phyloP scores from a whole-genome alignment of 2,329 filamentous ascomycete genomes.

The Shiraia sp. region DNA sequence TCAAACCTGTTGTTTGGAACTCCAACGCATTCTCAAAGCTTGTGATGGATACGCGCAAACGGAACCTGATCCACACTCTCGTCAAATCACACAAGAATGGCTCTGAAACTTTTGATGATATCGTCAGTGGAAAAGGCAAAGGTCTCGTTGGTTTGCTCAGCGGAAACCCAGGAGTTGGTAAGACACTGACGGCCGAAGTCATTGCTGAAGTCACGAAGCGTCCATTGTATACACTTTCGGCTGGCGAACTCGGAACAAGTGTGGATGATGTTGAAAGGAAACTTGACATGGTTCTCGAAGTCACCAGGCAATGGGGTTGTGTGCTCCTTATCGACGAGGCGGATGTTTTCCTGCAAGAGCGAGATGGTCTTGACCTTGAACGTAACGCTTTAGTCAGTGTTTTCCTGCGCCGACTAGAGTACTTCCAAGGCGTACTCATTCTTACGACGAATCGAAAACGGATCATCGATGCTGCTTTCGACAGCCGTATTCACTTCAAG shows the following conservation, averaged over 20 bases:
- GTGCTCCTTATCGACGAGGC: conserved; percentile 74
- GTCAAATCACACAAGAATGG: conserved; percentile 68
- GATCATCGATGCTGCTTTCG: conserved; percentile 51
- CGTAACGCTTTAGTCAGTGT: conserved; percentile 84
- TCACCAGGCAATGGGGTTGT: conserved; percentile 8
- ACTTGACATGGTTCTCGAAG: conserved; percentile 58
- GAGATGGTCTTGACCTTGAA: conserved; percentile 77
- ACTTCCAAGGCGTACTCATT: conserved; percentile 87
- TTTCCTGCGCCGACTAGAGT: conserved; percentile 82
- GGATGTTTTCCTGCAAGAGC: conserved; percentile 53
- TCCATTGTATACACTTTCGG: conserved; percentile 70
- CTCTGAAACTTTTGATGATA: conserved; percentile 18
- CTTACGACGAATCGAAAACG: conserved; percentile 76
- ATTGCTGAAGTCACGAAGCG: conserved; percentile 13
- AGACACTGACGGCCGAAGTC: conserved; percentile 22
- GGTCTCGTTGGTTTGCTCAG: conserved; percentile 25
- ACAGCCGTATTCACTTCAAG: conserved; percentile 51
- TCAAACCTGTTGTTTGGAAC: conserved; percentile 49
- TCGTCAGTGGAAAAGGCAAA: conserved; percentile 54
- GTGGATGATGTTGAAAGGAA: conserved; percentile 64
- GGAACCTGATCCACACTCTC: conserved; percentile 57
- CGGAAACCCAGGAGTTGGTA: conserved; percentile 25
- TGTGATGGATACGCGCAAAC: conserved; percentile 26
- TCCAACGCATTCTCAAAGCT: conserved; percentile 50
- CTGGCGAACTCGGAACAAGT: conserved; percentile 70